Evolutionary conservation across 2,329 filamentous ascomycete genomes (phyloP).

Genomic region (Diaporthe sp.): DNA sequence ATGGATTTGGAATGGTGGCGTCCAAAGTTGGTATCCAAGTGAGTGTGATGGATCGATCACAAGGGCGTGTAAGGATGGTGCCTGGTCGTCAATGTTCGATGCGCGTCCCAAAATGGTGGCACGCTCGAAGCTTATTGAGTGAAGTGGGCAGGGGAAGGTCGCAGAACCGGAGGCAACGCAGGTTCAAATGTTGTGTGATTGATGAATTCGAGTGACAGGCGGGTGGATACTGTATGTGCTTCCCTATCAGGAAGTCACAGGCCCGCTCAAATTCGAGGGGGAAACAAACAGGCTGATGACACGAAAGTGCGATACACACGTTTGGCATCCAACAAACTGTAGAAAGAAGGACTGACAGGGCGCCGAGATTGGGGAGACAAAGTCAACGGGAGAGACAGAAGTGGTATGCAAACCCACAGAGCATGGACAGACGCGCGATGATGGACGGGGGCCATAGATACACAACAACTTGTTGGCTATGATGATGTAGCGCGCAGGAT

Average conservation of each 20-base stretch:
- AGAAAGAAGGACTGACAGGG: constrained; percentile 6
- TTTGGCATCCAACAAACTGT: background rate
- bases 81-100: constrained; percentile 25
- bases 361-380: background rate
- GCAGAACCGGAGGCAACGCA: background rate
- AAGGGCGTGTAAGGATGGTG: constrained; percentile 22
- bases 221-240: background rate
- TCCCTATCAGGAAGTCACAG: background rate
- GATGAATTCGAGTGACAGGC: background rate
- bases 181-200: constrained; percentile 18
- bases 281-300: background rate
- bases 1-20: constrained; percentile 8
- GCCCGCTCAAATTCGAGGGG: background rate
- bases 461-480: background rate
- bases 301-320: background rate
- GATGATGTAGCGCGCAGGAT: constrained; percentile 15
- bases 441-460: background rate
- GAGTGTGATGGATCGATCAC: constrained; percentile 24
- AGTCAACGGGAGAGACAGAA: background rate
- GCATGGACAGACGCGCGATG: constrained; percentile 2
- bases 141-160: constrained; percentile 16
- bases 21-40: constrained; percentile 32
- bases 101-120: constrained; percentile 6
- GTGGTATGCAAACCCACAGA: constrained; percentile 5
- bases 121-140: constrained; percentile 14